Evolutionary conservation across 2,329 filamentous ascomycete species (phyloP), one percentile per base, ranked within the genome.

Genomic region (Gaeumannomyces tritici): DNA sequence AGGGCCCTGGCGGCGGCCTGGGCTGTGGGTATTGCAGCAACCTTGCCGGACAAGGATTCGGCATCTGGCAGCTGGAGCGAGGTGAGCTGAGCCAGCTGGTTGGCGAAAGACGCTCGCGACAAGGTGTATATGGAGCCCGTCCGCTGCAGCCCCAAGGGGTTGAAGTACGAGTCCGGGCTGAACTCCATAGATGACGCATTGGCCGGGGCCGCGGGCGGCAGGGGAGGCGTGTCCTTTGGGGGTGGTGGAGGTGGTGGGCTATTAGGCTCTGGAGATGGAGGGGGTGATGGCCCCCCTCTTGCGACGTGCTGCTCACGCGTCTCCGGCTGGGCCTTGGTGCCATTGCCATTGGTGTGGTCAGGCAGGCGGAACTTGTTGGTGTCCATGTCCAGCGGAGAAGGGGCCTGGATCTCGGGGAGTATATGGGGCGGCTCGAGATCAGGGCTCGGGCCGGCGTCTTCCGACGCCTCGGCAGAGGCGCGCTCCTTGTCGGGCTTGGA

Each of bases 71-170:
- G 82, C 69, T 91, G 89, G 63, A 98, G 87, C 24, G 92, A 92
- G 0, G 93, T 98, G 66, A 99, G 81, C 73, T 97, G 92, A 59
- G 91, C 90, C 61, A 98, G 85, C 74, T 98, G 95, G 69, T 90
- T 96, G 66, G 91, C 90, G 73, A 99, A 96, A 8, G 93, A 97
- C 42, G 89, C 89, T 57, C 93, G 86, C 2, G 92, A 96, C 63
- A 99, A 83, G 1, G 95, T 96, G 75, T 96, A 97, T 67, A 98
- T 92, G 47, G 93, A 98, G 55, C 90, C 90, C 4, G 92, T 82
- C 15, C 92, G 84, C 63, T 84, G 84, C 57, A 86, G 78, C 27
- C 84, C 84, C 56, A 85, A 80, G 5, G 85, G 84, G 51, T 87
- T 86, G 73, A 91, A 90, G 73, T 89, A 89, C 51, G 82, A 79